Evolutionary conservation across 1,284 basidiomycete genomes (phyloP), one percentile per base, ranked within the genome.

Genomic region (Ganoderma meredithae): DNA sequence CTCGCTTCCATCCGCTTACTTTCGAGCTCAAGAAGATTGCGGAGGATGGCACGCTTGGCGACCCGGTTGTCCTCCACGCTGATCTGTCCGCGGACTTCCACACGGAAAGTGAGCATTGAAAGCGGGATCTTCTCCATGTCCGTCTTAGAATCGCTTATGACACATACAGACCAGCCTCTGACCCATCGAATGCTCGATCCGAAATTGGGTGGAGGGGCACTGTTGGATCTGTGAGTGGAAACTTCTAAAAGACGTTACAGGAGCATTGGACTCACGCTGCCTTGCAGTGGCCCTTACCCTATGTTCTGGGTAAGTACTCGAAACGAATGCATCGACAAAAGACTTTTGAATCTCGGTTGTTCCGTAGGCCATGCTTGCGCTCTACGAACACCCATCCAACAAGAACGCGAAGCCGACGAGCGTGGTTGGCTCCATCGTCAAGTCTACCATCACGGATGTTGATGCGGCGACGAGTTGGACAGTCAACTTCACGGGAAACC

Each of bases 131-230:
- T 22, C n/a, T n/a, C n/a, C 12, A 17, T 33, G 6, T 27, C 5
- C 27, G 6, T 62, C 67, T 52, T 64, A 12, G n/a, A 59, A 10
- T 25, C 15, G 15, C n/a, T n/a, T 8, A 19, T 40, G 33, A 33
- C 5, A 36, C 19, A 1, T 31, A 41, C 68, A 93, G 92, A 88
- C 70, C 80, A 92, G 31, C 88, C 91, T 0, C 81, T 79, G 69
- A 90, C 87, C 1, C 90, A 95, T 81, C 83, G 95, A 44, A 92
- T 97, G 72, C 80, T 95, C 72, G 89, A 96, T 75, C 95, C 96
- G 2, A 79, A 82, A 22, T 84, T 97, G 7, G 96, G 93, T 31
- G 96, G 96, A 27, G 96, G 95, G 0, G 93, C 91, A 9, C 77
- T 97, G 44, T 86, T 97, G 53, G 96, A 97, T 78, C 84, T 95